Evolutionary conservation across 352 stramenopile genomes (phyloP), one percentile per base, ranked within the genome.

Genomic region (Aphanomyces astaci): DNA sequence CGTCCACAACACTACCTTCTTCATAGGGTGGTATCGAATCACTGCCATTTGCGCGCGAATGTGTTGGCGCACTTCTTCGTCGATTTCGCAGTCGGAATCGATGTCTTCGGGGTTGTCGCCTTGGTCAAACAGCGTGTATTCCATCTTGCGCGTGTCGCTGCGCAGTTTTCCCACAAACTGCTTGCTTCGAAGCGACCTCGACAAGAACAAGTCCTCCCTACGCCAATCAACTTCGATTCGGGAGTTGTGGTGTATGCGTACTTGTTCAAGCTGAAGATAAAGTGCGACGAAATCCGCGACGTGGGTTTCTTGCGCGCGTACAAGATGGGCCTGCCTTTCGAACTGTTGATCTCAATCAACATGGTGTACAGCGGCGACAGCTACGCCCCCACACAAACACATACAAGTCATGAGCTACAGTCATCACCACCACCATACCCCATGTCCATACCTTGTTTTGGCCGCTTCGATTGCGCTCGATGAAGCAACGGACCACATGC

Each of bases 121-220:
- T 70, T 90, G 79, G 64, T 94, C 87, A 69, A 92, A 96, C 53
- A 96, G 62, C 56, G 73, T 80, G 43, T 94, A 96, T 63, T 96
- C 88, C 79, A 89, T 87, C 74, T 90, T 82, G 43, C 72, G 87
- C 19, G 78, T 88, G 15, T 82, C 90, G 4, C 84, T 90, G 5
- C 85, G 84, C 15, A 96, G 69, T 64, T 96, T 96, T 1, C 87
- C 88, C 11, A 96, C 77, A 73, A 92, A 96, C 64, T 94, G 84
- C 54, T 93, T 84, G 55, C 82, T 92, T 7, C 88, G 80, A 71
- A 91, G 86, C 73, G 80, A 82, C 46, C 88, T 81, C 27, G 83
- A 82, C 39, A 92, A 71, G 43, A 85, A 89, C 27, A 96, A 68
- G 51, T 96, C 87, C 30, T 95, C 87, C 22, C 80, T 88, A 40